phyloP scores from a whole-genome alignment of 306 rosid genomes.

The Corylus heterophylla region DNA sequence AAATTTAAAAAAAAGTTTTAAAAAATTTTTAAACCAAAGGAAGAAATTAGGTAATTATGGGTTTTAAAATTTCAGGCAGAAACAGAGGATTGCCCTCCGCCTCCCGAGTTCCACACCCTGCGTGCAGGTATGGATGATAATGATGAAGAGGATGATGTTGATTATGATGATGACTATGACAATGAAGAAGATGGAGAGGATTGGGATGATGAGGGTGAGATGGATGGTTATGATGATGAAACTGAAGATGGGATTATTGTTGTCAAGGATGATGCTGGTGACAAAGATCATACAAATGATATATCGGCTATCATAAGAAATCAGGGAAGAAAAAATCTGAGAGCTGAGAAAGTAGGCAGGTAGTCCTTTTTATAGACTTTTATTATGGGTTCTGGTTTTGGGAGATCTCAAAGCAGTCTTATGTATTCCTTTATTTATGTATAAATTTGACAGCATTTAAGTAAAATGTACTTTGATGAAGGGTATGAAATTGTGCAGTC shows the following conservation, averaged over 20 bases:
- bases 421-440: conserved; percentile 6
- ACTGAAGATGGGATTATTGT: conserved; percentile 32
- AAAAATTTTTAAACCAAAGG: too few species aligned
- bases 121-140: conserved; percentile 43
- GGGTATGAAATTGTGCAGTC: background rate
- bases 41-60: too few species aligned
- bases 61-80: too few species aligned
- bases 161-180: conserved; percentile 30
- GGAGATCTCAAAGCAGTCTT: conserved; percentile 17
- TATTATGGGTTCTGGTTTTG: conserved; percentile 7
- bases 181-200: conserved; percentile 28
- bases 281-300: conserved; percentile 21
- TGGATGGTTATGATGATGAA: conserved; percentile 34
- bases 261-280: conserved; percentile 30
- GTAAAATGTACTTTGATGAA: conserved; percentile 2
- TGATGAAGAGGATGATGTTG: conserved; percentile 43
- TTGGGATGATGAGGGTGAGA: conserved; percentile 36
- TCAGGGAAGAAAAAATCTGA: conserved; percentile 22
- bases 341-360: conserved; percentile 38
- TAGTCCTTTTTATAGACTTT: conserved; percentile 6
- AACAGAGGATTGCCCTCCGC: conserved; percentile 93
- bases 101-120: conserved; percentile 61
- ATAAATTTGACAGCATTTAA: conserved; percentile 8
- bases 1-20: too few species aligned
- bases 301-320: conserved; percentile 13